A percentile compares a stretch with the other conserved stretches of the same genome.
These are phyloP conservation scores for Rhodotorula sp. DNA, from an alignment of 1,284 basidiomycete genomes.

Conservation along the genomic window DNA sequence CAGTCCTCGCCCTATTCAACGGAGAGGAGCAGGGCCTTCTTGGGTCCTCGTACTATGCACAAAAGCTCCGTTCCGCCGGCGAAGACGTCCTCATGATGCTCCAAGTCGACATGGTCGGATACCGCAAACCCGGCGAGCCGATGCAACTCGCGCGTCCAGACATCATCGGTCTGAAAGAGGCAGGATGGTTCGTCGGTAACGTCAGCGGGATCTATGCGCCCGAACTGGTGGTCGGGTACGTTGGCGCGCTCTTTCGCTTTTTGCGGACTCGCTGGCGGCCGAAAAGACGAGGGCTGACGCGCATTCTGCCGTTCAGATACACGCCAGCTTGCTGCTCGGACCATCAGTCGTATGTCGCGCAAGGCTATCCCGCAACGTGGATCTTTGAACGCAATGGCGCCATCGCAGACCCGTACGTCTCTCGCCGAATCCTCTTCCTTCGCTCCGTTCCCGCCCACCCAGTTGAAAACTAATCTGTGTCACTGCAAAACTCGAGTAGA, in stretches of 20 bases:
- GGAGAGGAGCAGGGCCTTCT: constrained; percentile 49
- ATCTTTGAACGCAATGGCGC: constrained; percentile 50
- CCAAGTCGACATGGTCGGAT: constrained; percentile 44
- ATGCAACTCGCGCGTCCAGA: constrained; percentile 49
- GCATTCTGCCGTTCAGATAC: background rate
- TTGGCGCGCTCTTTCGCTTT: background rate
- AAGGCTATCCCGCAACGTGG: constrained; percentile 5
- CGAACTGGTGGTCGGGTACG: constrained; percentile 10
- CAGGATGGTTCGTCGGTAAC: constrained; percentile 42
- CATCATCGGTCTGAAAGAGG: constrained; percentile 42
- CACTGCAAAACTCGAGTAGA: background rate
- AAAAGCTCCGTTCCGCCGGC: constrained; percentile 1
- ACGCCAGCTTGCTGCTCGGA: constrained; percentile 48
- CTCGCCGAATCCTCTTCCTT: background rate
- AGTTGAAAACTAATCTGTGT: no score
- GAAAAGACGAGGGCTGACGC: no score
- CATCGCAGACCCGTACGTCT: constrained; percentile 45
- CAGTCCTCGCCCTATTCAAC: constrained; percentile 47
- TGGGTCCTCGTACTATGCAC: constrained; percentile 25
- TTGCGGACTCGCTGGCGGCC: no score
- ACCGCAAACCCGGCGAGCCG: constrained; percentile 44
- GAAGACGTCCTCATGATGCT: constrained; percentile 34
- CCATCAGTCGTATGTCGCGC: constrained; percentile 47
- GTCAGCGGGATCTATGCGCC: constrained; percentile 40
- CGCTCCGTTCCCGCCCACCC: background rate